Evolutionary conservation across 176 grass and related monocot species (phyloP), one percentile per base, ranked within the genome.

Genomic region (maize (Zea mays)): DNA sequence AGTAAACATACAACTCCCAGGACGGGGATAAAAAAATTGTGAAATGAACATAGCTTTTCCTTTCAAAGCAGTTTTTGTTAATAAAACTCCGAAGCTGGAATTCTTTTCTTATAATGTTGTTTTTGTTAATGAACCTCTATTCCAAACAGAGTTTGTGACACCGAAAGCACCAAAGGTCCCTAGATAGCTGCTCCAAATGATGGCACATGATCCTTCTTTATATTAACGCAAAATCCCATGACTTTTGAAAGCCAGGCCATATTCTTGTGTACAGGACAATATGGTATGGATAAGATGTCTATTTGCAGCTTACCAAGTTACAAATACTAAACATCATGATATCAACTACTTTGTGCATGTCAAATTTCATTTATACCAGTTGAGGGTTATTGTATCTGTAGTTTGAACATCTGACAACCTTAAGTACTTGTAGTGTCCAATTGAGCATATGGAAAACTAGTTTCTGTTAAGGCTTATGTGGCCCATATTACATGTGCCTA

Each of bases 371-470:
- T 50, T 21, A 17, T 57, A 72, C 44, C 49, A 72, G 34, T 37
- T 7, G 66, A 71, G 37, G 36, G 58, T 43, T 52, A 78, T 63
- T 78, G 45, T 33, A 71, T 65, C 50, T 79, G 35, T 73, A 48
- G 6, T 66, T 67, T 73, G 59, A 43, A 55, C 37, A 20, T 16
- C n/a, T 11, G 0, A 74, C n/a, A 73, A 10, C n/a, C 42, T 75
- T 72, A 52, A 73, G 56, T 47, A 65, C 50, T 38, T 65, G 21
- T 67, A 34, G 17, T 57, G 41, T n/a, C 6, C 27, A 27, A 27
- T 27, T 27, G 27, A 27, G 27, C 27, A 27, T 27, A 27, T 27
- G 27, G 27, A 27, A 27, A 27, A 27, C 27, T 27, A 27, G 27
- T 27, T 27, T 27, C 27, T 27, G 27, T 27, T 27, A 27, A 27